These are phyloP conservation scores for Auxenochlorella pyrenoidosa DNA, from an alignment of 139 green algal genomes.

Conservation along the genomic window DNA sequence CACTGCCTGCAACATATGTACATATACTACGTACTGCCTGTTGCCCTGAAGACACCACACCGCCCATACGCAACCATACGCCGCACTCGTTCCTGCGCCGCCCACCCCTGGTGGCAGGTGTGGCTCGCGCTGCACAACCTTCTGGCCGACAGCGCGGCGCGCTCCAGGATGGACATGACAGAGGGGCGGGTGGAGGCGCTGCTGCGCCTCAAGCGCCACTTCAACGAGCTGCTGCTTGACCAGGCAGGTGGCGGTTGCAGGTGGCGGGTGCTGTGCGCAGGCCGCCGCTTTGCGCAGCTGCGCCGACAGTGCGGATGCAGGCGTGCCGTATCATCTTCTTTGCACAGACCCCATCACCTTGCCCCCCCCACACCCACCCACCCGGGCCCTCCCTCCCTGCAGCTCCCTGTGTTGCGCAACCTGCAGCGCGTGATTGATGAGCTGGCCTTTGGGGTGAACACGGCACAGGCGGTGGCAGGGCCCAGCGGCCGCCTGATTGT, in stretches of 20 bases:
- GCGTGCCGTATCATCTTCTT: too few species aligned
- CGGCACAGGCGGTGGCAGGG: neutral
- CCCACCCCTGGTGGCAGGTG: conserved; percentile 65
- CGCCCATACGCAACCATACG: neutral
- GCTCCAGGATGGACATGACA: conserved; percentile 75
- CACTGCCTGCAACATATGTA: too few species aligned
- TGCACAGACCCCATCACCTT: too few species aligned
- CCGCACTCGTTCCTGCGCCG: too few species aligned
- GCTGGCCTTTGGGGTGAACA: conserved; percentile 64
- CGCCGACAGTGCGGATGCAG: too few species aligned
- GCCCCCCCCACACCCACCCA: too few species aligned
- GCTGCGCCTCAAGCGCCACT: conserved; percentile 67
- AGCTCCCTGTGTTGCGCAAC: conserved; percentile 77
- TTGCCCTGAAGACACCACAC: too few species aligned
- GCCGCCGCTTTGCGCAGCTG: too few species aligned
- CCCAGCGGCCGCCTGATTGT: conserved; percentile 65
- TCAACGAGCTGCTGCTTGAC: conserved; percentile 91
- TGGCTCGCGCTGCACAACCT: conserved; percentile 92
- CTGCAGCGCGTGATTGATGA: conserved; percentile 82
- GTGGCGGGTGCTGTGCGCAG: too few species aligned
- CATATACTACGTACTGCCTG: too few species aligned
- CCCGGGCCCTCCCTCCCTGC: neutral
- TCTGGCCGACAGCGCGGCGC: conserved; percentile 75
- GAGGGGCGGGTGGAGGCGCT: conserved; percentile 76
- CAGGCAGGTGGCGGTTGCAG: conserved; percentile 56